Evolutionary conservation across 306 rosid species (phyloP).

Genomic region (Argentina anserina): DNA sequence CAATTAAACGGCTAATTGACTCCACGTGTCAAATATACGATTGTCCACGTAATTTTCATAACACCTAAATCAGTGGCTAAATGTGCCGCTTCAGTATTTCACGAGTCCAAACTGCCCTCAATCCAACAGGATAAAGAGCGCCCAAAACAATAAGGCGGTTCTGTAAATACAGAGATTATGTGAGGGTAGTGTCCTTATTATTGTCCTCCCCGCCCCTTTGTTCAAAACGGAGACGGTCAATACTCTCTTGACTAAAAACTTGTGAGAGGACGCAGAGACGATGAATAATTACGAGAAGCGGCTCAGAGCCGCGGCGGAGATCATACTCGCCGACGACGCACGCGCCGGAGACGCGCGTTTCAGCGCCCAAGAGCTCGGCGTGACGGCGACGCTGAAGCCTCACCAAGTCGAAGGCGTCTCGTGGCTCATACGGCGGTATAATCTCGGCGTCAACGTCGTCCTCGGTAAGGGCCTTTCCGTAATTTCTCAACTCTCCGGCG

Average conservation of each 20-base stretch:
- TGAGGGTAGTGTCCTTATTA: neutral
- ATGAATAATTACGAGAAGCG: conserved; percentile 57
- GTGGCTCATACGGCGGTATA: conserved; percentile 75
- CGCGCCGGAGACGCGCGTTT: conserved; percentile 29
- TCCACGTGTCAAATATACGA: no score
- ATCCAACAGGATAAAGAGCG: neutral
- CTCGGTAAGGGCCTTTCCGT: conserved; percentile 46
- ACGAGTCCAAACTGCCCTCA: neutral
- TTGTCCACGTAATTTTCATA: no score
- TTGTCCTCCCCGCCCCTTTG: neutral
- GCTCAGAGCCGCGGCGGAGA: conserved; percentile 53
- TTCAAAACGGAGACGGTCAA: neutral
- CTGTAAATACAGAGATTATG: neutral
- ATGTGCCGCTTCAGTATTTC: no score
- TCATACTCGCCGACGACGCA: conserved; percentile 39
- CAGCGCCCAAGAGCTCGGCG: conserved; percentile 43
- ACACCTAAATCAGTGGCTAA: no score
- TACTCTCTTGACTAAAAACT: neutral
- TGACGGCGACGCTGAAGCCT: conserved; percentile 70
- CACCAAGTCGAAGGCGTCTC: conserved; percentile 85
- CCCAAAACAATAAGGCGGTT: neutral
- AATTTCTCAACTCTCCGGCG: neutral
- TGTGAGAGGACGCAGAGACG: no score
- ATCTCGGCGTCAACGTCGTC: conserved; percentile 82
- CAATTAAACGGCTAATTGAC: no score